A percentile compares a stretch with the other conserved stretches of the same genome.
Evolutionary conservation across 768 basidiomycete genomes (phyloP).

Genomic region (Butyriboletus loyo): DNA sequence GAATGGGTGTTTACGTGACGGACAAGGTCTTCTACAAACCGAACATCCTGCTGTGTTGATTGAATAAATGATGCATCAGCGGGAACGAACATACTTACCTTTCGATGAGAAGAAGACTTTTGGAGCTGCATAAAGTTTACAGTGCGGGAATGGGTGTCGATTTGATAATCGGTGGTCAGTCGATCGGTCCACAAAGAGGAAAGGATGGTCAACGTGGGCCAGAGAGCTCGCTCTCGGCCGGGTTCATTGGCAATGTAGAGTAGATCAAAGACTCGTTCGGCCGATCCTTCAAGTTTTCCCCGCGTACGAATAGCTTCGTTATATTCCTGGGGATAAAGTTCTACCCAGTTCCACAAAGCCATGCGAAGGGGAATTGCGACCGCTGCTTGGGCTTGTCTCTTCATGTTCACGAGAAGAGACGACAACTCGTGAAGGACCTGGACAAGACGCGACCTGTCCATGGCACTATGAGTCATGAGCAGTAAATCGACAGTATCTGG

Average conservation of each 20-base stretch:
- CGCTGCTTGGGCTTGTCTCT: conserved; percentile 65
- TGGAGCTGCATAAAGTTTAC: conserved; percentile 28
- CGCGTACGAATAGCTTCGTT: conserved; percentile 63
- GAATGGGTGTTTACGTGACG: conserved; percentile 53
- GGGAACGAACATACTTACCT: conserved; percentile 14
- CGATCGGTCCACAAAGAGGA: conserved; percentile 75
- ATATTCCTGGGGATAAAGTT: conserved; percentile 73
- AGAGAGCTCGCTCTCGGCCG: conserved; percentile 53
- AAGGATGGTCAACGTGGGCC: conserved; percentile 79
- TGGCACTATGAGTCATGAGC: conserved; percentile 71
- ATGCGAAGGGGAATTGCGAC: conserved; percentile 70
- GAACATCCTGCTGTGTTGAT: conserved; percentile 37
- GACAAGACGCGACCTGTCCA: conserved; percentile 67
- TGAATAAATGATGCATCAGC: not conserved
- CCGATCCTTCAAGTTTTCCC: conserved; percentile 71
- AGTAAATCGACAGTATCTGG: conserved; percentile 74
- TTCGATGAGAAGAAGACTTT: conserved; percentile 31
- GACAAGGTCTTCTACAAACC: conserved; percentile 60
- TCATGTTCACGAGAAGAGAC: conserved; percentile 80
- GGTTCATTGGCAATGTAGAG: conserved; percentile 50
- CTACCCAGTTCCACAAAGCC: conserved; percentile 91
- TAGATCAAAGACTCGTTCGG: conserved; percentile 84
- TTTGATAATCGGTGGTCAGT: conserved; percentile 54
- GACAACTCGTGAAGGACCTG: conserved; percentile 78
- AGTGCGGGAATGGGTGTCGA: conserved; percentile 33